Evolutionary conservation across 164 flowering plant genomes (phyloP), one percentile per base, ranked within the genome.

Genomic region (Hamamelis virginiana): DNA sequence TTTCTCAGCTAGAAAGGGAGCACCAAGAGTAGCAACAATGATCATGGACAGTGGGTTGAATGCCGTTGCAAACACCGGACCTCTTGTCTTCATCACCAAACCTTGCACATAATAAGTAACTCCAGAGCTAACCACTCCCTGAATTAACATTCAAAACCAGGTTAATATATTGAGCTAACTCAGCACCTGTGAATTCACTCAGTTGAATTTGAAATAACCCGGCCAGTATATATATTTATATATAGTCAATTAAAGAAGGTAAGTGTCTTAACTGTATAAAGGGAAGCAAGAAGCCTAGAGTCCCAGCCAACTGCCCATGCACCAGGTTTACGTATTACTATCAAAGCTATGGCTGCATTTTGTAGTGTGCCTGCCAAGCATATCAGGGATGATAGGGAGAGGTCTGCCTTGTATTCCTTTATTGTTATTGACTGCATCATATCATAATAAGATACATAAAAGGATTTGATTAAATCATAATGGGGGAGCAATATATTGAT

Each of bases 31-130:
- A 16, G 88, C 78, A 1, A 79, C 85, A 21, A 87, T 74, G 69
- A 85, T 71, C 91, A 85, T 84, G 70, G 80, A 77, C 0, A 87
- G 75, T 47, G 91, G 91, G 69, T 78, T 82, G 69, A 87, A 86
- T 3, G 88, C 84, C 0, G 86, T 81, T 0, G 79, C 83, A 25
- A 87, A 86, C 9, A 86, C 89, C 0, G 91, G 88, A 0, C 87
- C 91, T 71, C 85, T 76, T 16, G 73, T 73, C 68, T 75, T 76
- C 81, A 82, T 77, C 23, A 85, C 85, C 16, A 81, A n/a, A 1
- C 85, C 89, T 77, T 87, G 89, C n/a, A 87, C 79, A 41, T 82
- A 84, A 47, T 87, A 87, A 3, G 88, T 62, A 6, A 87, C 64
- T 28, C 87, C 87, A 0, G 91, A 87, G 68, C 83, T 70, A 23